These are phyloP conservation scores for Mucor racemosus DNA, from an alignment of 371 early-diverging fungal genomes.

Conservation along the genomic window DNA sequence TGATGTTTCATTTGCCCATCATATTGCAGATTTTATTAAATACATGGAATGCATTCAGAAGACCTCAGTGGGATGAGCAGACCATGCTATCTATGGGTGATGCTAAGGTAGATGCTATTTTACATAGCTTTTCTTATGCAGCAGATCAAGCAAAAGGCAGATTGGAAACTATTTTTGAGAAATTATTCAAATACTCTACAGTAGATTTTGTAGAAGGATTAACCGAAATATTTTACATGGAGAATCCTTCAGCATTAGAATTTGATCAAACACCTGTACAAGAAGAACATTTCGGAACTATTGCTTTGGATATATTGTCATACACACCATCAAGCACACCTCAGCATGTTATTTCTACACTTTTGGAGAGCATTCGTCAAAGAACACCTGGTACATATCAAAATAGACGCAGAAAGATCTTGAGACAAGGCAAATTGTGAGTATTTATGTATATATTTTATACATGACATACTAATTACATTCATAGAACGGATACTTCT, in stretches of 20 bases:
- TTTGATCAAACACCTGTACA: slow-evolving; percentile 31
- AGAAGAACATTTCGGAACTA: slow-evolving; percentile 33
- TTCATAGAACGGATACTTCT: slow-evolving; percentile 63
- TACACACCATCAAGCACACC: slow-evolving; percentile 59
- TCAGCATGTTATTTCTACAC: slow-evolving; percentile 55
- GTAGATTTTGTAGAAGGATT: slow-evolving; percentile 68
- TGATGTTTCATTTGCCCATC: slow-evolving; percentile 59
- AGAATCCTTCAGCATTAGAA: slow-evolving; percentile 58
- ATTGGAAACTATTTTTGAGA: slow-evolving; percentile 60
- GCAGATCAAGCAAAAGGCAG: slow-evolving; percentile 57
- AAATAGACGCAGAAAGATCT: slow-evolving; percentile 39
- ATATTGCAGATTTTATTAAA: slow-evolving; percentile 57
- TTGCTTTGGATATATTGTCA: slow-evolving; percentile 56
- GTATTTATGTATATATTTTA: slow-evolving; percentile 22
- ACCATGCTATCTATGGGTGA: slow-evolving; percentile 30
- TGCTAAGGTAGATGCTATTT: slow-evolving; percentile 48
- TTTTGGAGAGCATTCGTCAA: slow-evolving; percentile 61
- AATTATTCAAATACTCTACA: slow-evolving; percentile 59
- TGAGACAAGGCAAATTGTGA: slow-evolving; percentile 65
- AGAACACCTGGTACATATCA: slow-evolving; percentile 57
- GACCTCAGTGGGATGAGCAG: slow-evolving; percentile 31
- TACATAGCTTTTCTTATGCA: slow-evolving; percentile 50
- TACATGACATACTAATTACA: background rate
- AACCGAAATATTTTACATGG: slow-evolving; percentile 64
- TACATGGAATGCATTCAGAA: slow-evolving; percentile 58